A percentile compares a stretch with the other conserved stretches of the same genome.
Conservation (phyloP, 495 filamentous ascomycete species). For the Lophiostoma macrostomum region DNA sequence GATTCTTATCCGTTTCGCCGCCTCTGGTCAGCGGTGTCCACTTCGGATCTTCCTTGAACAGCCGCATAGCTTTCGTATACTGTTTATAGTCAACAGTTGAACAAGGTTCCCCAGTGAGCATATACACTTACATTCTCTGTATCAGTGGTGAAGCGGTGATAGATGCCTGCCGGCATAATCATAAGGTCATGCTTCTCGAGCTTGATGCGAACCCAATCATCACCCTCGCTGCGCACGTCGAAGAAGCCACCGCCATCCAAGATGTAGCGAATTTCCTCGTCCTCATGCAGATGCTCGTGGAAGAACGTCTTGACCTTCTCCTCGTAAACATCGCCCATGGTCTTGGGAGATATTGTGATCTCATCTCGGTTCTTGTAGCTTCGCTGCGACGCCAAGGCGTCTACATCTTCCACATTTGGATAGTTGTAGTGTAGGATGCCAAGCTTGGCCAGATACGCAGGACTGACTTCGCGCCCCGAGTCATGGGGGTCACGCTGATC, state of each 20-base stretch:
- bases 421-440: constrained; percentile 77
- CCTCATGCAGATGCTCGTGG: constrained; percentile 92
- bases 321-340: constrained; percentile 84
- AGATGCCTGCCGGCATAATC: constrained; percentile 93
- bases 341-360: constrained; percentile 80
- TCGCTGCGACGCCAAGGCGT: constrained; percentile 69
- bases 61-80: constrained; percentile 94
- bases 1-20: constrained; percentile 73
- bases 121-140: constrained; percentile 69
- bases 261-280: constrained; percentile 98
- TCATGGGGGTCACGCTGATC: constrained; percentile 92
- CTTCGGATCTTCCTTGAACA: constrained; percentile 98
- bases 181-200: constrained; percentile 73
- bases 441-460: constrained; percentile 62
- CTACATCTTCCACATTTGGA: constrained; percentile 59
- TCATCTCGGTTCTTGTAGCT: constrained; percentile 94
- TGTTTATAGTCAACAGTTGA: constrained; percentile 40
- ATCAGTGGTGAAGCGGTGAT: constrained; percentile 95
- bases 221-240: constrained; percentile 77
- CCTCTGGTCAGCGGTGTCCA: constrained; percentile 92
- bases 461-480: constrained; percentile 62
- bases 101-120: background rate
- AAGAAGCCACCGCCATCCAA: constrained; percentile 88
- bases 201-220: constrained; percentile 78
- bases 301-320: constrained; percentile 92